Evolutionary conservation across 768 basidiomycete genomes (phyloP), one percentile per base, ranked within the genome.

Genomic region (Leccinum rimulosum): DNA sequence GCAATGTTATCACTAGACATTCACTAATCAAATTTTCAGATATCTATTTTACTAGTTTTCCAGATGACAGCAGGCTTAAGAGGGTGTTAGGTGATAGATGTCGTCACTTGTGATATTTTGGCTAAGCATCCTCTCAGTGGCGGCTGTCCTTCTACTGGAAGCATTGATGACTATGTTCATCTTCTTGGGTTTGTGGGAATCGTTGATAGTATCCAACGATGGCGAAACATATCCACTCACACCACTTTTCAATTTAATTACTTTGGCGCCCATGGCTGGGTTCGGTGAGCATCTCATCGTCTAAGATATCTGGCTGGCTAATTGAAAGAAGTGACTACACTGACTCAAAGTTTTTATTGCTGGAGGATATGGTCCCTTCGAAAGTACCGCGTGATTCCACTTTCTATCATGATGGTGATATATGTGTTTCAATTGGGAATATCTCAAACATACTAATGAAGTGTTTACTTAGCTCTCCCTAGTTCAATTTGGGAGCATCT

Each of bases 1-100:
- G 12, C 19, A 22, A 27, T 25, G 3, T 6, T 48, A 10, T 4
- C 4, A 11, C 10, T 31, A 5, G 38, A n/a, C 38, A n/a, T 0
- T 40, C 17, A 4, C 31, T 33, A 14, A 49, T 3, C 7, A 30
- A 7, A 27, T 8, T 8, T 45, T 27, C 12, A 69, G 67, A 62
- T 45, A 54, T 69, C 15, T 68, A 68, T 36, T 64, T 64, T 40
- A 55, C 54, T n/a, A 55, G 30, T 54, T 68, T 70, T 11, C 2
- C 54, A 19, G 55, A 66, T 15, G 66, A 68, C 19, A 22, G 12
- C 22, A 59, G 3, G 58, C 19, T 30, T 43, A 58, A 55, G 17
- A 68, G 65, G 54, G 48, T 33, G 31, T 17, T 66, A 19, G 69
- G 68, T 68, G 47, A 52, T 15, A 3, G 40, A 0, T n/a, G 0